These are phyloP conservation scores for Leccinellum luteum DNA, from an alignment of 768 basidiomycete species.

Conservation along the genomic window DNA sequence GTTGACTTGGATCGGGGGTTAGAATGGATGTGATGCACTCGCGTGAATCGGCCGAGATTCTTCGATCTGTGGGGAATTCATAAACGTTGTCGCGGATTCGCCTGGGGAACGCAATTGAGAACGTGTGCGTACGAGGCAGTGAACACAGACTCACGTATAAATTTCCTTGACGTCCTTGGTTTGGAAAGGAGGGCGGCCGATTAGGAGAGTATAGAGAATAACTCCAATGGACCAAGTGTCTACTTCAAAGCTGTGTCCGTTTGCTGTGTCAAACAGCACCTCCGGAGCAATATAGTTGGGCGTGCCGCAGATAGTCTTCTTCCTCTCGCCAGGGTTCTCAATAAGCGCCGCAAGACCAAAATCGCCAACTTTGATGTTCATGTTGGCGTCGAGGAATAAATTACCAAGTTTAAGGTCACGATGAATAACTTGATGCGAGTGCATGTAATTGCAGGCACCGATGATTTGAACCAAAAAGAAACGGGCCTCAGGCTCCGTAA, in stretches of 20 bases:
- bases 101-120: constrained; percentile 36
- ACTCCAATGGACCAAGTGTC: constrained; percentile 98
- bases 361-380: constrained; percentile 97
- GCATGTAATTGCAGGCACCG: constrained; percentile 97
- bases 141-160: constrained; percentile 64
- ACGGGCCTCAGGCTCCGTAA: constrained; percentile 89
- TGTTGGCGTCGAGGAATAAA: constrained; percentile 83
- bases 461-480: constrained; percentile 94
- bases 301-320: constrained; percentile 99
- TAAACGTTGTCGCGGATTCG: constrained; percentile 94
- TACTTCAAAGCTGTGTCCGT: constrained; percentile 97
- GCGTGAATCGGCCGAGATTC: constrained; percentile 67
- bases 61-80: constrained; percentile 79
- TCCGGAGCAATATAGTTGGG: constrained; percentile 99
- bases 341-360: constrained; percentile 97
- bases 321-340: constrained; percentile 92
- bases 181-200: constrained; percentile 98
- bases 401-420: constrained; percentile 97
- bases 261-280: constrained; percentile 91
- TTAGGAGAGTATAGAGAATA: constrained; percentile 90
- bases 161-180: constrained; percentile 97
- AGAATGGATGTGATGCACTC: constrained; percentile 83
- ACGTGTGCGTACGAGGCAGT: neutral
- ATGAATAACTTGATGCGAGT: constrained; percentile 93
- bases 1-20: constrained; percentile 75